Conservation (phyloP, 306 rosid genomes). For the Lithocarpus polystachyus region DNA sequence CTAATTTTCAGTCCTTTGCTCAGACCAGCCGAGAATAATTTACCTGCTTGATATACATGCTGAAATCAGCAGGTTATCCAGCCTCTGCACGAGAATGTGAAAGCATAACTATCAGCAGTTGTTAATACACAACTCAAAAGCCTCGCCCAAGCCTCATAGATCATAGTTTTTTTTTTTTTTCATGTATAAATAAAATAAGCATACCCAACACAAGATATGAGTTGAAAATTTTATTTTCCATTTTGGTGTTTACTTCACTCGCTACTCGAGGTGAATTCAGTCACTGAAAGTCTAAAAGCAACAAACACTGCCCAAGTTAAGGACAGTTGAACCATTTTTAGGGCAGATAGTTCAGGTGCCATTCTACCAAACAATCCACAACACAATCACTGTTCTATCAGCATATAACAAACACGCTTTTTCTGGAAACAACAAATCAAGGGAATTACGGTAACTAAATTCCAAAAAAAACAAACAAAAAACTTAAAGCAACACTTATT, state of each 20-base stretch:
- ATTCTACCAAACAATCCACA: not conserved
- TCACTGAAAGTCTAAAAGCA: too few relatives aligned
- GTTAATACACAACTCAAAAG: not conserved
- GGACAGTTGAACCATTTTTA: not conserved
- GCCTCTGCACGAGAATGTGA: conserved; percentile 26
- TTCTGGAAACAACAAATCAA: not conserved
- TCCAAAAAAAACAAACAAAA: not conserved
- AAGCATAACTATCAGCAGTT: conserved; percentile 20
- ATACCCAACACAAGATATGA: not conserved
- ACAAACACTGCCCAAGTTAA: too few relatives aligned
- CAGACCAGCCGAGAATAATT: conserved; percentile 7
- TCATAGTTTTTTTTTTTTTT: too few relatives aligned
- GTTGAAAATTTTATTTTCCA: not conserved
- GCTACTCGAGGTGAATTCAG: too few relatives aligned
- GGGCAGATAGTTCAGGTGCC: not conserved
- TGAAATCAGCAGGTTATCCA: conserved; percentile 39
- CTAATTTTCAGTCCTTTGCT: too few relatives aligned
- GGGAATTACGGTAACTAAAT: not conserved
- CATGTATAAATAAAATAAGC: not conserved
- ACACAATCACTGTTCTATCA: not conserved
- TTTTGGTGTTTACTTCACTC: too few relatives aligned
- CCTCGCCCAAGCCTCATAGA: not conserved
- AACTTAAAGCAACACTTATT: not conserved
- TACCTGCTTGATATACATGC: conserved; percentile 95
- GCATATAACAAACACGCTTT: not conserved